These are phyloP conservation scores for Calonectria crousiana DNA, from an alignment of 2,329 filamentous ascomycete species.

Conservation along the genomic window DNA sequence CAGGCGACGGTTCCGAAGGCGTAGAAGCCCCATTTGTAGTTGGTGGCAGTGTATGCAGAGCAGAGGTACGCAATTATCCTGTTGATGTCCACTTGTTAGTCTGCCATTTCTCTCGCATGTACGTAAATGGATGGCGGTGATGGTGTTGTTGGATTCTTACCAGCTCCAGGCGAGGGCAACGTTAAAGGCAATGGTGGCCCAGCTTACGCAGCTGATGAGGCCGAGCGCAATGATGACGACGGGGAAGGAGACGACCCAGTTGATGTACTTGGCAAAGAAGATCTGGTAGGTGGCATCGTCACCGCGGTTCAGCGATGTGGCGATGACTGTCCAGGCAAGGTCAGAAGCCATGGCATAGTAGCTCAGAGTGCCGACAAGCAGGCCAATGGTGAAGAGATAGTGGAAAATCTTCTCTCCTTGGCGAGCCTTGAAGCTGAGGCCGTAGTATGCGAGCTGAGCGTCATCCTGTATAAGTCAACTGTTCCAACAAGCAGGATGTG, in stretches of 20 bases:
- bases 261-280: slow-evolving; percentile 68
- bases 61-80: slow-evolving; percentile 62
- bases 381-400: slow-evolving; percentile 64
- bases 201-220: slow-evolving; percentile 64
- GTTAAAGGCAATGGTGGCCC: slow-evolving; percentile 67
- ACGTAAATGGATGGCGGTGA: not conserved
- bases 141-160: slow-evolving; percentile 34
- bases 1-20: slow-evolving; percentile 64
- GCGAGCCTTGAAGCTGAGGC: slow-evolving; percentile 56
- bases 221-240: slow-evolving; percentile 59
- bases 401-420: slow-evolving; percentile 67
- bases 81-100: not conserved
- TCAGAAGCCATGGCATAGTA: slow-evolving; percentile 67
- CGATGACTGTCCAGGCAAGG: slow-evolving; percentile 59
- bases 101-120: not conserved
- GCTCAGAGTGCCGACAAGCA: slow-evolving; percentile 61
- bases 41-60: slow-evolving; percentile 59
- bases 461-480: slow-evolving; percentile 25
- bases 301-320: slow-evolving; percentile 41
- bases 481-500: not conserved
- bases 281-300: slow-evolving; percentile 57
- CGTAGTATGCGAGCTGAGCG: slow-evolving; percentile 54
- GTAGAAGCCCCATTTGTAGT: slow-evolving; percentile 71
- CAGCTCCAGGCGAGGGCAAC: slow-evolving; percentile 64
- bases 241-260: slow-evolving; percentile 66